These are phyloP conservation scores for Suillus variegatus DNA, from an alignment of 768 basidiomycete species.

Conservation along the genomic window DNA sequence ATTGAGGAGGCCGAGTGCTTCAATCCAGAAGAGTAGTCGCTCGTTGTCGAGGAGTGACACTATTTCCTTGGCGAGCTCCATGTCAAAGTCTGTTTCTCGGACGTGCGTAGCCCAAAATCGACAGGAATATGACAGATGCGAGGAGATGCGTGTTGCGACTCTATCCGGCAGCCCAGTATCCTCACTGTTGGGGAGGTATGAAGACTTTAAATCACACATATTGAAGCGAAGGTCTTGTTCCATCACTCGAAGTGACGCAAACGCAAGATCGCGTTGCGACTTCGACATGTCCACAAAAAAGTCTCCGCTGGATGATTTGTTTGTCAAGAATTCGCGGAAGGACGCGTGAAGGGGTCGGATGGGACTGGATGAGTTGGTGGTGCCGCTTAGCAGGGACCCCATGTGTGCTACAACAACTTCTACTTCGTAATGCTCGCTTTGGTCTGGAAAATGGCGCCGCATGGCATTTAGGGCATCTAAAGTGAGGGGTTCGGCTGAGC, in stretches of 20 bases:
- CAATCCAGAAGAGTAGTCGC: constrained; percentile 13
- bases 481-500: background rate
- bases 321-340: constrained; percentile 29
- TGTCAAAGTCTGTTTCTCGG: background rate
- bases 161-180: constrained; percentile 8
- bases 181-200: constrained; percentile 29
- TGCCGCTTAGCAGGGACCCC: constrained; percentile 12
- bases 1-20: constrained; percentile 4
- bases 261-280: background rate
- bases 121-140: constrained; percentile 14
- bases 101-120: constrained; percentile 16
- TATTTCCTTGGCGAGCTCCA: background rate
- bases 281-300: constrained; percentile 15
- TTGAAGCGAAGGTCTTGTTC: constrained; percentile 34
- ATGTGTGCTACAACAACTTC: background rate
- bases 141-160: constrained; percentile 4
- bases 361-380: background rate
- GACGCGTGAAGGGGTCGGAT: constrained; percentile 27
- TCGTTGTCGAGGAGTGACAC: constrained; percentile 4
- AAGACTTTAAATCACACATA: constrained; percentile 34
- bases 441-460: background rate
- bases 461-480: background rate
- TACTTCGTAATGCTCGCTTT: background rate
- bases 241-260: constrained; percentile 29
- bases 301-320: constrained; percentile 13